These are phyloP conservation scores for Raffaelea arxii DNA, from an alignment of 2,329 filamentous ascomycete genomes.

Conservation along the genomic window DNA sequence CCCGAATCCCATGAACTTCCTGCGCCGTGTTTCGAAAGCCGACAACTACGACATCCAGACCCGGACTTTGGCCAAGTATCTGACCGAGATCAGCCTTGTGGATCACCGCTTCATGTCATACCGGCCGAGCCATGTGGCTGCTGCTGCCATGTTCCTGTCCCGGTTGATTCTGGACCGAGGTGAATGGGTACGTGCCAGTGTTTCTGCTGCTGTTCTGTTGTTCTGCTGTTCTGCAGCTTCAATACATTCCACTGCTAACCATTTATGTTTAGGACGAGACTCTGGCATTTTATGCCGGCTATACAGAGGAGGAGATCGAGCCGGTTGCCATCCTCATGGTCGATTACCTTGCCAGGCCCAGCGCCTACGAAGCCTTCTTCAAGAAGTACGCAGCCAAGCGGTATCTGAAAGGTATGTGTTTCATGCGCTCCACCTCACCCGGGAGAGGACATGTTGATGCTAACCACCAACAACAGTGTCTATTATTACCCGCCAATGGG, in stretches of 20 bases:
- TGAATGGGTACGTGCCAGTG: conserved; percentile 61
- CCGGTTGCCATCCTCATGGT: conserved; percentile 92
- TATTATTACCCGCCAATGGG: conserved; percentile 85
- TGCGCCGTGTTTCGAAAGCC: conserved; percentile 95
- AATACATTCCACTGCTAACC: background rate
- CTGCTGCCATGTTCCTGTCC: conserved; percentile 89
- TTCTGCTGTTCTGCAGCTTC: background rate
- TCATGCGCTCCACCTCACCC: background rate
- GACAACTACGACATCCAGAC: conserved; percentile 99
- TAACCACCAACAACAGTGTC: conserved; percentile 56
- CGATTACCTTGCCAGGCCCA: conserved; percentile 85
- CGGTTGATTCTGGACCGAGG: conserved; percentile 85
- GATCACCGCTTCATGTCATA: conserved; percentile 91
- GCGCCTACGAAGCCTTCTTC: conserved; percentile 95
- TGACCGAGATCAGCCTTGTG: conserved; percentile 92
- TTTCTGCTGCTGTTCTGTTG: background rate
- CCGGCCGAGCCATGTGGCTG: conserved; percentile 81
- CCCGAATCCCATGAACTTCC: conserved; percentile 99
- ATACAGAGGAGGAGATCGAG: conserved; percentile 84
- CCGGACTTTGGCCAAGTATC: conserved; percentile 91
- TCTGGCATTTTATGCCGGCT: conserved; percentile 83
- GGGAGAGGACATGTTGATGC: too few relatives aligned
- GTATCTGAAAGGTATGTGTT: conserved; percentile 81
- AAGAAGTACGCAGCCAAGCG: conserved; percentile 99
- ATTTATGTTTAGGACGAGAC: conserved; percentile 57